A percentile compares a stretch with the other conserved stretches of the same genome.
Conservation (phyloP, 306 rosid species). For the Inga laurina region DNA sequence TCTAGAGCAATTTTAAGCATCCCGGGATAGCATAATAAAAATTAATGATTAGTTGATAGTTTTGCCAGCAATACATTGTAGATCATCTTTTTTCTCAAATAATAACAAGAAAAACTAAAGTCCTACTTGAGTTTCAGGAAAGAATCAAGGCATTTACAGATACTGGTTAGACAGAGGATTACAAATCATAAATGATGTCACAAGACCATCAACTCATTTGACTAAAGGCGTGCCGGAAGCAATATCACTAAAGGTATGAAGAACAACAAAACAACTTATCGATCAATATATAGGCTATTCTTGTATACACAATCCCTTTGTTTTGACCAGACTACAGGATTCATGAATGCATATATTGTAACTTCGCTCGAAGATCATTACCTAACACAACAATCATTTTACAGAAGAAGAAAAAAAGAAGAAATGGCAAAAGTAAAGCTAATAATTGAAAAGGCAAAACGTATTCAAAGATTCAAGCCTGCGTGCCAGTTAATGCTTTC, state of each 20-base stretch:
- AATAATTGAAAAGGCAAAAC: neutral
- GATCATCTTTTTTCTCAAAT: neutral
- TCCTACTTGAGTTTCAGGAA: neutral
- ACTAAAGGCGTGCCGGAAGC: neutral
- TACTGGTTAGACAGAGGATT: constrained; percentile 3
- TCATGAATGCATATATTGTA: constrained; percentile 1
- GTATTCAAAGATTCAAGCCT: constrained; percentile 59
- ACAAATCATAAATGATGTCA: constrained; percentile 4
- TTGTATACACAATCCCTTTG: constrained; percentile 33
- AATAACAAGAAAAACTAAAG: neutral
- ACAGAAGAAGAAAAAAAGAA: neutral
- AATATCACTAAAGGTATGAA: neutral
- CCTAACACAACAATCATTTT: constrained; percentile 6
- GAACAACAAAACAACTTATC: neutral
- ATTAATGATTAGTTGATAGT: neutral
- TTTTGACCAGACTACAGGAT: constrained; percentile 4
- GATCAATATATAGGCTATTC: constrained; percentile 9
- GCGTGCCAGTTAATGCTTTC: constrained; percentile 89
- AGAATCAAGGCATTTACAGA: neutral
- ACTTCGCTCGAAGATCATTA: constrained; percentile 25
- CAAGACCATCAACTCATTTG: neutral
- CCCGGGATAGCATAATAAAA: neutral
- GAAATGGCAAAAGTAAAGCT: neutral
- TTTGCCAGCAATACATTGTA: neutral
- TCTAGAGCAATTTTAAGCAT: constrained; percentile 4